Base-by-base conservation (phyloP, 2,329 filamentous ascomycete genomes). In the Leptographium lundbergii region DNA sequence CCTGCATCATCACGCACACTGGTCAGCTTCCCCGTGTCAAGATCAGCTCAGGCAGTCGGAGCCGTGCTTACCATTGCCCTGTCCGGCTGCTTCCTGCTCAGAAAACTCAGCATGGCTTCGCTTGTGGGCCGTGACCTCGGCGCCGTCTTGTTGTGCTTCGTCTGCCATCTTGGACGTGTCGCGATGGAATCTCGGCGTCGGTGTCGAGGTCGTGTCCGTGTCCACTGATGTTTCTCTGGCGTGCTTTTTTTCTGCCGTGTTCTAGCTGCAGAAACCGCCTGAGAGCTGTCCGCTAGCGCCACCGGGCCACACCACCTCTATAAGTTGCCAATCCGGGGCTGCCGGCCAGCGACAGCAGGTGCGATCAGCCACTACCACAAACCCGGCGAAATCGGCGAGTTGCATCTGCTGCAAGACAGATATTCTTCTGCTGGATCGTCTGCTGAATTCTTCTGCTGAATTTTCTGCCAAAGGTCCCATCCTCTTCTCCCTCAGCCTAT, bases 31-130 rank as follows among this genome's bases (percentile, higher is more conserved):
- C 42, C 17, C 29, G 4, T 51, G 48, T 24, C 27, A 29, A 27
- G 14, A 19, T 11, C 14, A 25, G 29, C 34, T 58, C 56, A 29
- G 14, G 36, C 2, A 39, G 36, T 34, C 32, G 32, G 10, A 11
- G 42, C 27, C 27, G 3, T n/a, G 36, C 57, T 54, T 34, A 59
- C 47, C 56, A 54, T 57, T 25, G 48, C 17, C 39, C 24, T 5
- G n/a, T 10, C 19, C 29, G 29, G 32, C 52, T 22, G 57, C 73
- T 67, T 79, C 74, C 60, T 74, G 70, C 51, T 73, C 75, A 27
- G 77, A 74, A 57, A 81, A 77, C 50, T 81, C 80, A 32, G 78
- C 77, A 66, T 82, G 80, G 63, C 75, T 80, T 61, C 84, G 77
- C 71, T 82, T 82, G 59, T 74, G 75, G 4, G 74, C 71, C 58